These are phyloP conservation scores for Globisporangium orthogonon DNA, from an alignment of 352 stramenopile species.

Conservation along the genomic window DNA sequence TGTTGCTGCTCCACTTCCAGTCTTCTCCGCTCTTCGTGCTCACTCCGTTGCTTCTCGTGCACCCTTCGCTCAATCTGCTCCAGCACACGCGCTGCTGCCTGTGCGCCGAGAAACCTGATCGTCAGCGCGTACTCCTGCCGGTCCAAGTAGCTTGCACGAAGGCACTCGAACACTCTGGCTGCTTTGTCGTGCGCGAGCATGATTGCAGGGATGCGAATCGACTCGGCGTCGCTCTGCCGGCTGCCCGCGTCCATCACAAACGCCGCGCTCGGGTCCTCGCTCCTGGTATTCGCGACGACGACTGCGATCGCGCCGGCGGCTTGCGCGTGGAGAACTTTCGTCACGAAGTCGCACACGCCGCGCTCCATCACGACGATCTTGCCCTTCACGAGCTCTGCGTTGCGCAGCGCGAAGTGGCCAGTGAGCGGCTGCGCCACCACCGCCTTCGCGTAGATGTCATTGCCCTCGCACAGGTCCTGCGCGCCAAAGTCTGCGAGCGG, in stretches of 20 bases:
- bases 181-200: conserved; percentile 51
- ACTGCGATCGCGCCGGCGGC: conserved; percentile 58
- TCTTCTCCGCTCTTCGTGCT: conserved; percentile 17
- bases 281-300: conserved; percentile 50
- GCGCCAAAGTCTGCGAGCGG: conserved; percentile 61
- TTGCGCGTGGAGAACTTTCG: conserved; percentile 63
- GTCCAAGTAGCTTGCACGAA: conserved; percentile 43
- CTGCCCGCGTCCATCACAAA: conserved; percentile 72
- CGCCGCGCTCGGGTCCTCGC: conserved; percentile 20
- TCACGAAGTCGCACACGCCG: conserved; percentile 72
- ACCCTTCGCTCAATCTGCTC: conserved; percentile 33
- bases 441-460: conserved; percentile 41
- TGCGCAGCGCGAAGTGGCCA: conserved; percentile 37
- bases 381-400: conserved; percentile 30
- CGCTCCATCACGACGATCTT: conserved; percentile 66
- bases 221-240: conserved; percentile 12
- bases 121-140: conserved; percentile 29
- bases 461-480: conserved; percentile 29
- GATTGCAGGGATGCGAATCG: conserved; percentile 46
- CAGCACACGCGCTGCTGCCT: conserved; percentile 43
- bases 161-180: conserved; percentile 39
- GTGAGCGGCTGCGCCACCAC: conserved; percentile 60
- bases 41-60: conserved; percentile 17
- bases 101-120: conserved; percentile 49
- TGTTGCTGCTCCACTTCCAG: conserved; percentile 40